Conservation (phyloP, 257 asterid species). For the Lycium barbarum region DNA sequence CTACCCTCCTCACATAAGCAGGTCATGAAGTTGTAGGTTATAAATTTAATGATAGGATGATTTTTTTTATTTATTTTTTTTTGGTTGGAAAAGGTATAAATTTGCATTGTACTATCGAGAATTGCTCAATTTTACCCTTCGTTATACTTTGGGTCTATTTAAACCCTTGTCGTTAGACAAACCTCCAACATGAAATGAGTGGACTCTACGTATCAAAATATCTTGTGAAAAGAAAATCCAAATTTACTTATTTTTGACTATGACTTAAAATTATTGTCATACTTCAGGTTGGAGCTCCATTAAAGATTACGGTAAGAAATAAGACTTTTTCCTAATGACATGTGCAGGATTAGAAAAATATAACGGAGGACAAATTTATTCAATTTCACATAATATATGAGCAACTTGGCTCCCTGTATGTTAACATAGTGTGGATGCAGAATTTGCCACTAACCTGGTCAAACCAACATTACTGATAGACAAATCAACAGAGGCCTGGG, state of each 20-base stretch:
- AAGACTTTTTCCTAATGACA: not conserved
- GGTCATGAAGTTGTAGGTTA: not conserved
- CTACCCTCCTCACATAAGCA: not conserved
- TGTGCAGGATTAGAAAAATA: not conserved
- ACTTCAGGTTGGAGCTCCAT: not conserved
- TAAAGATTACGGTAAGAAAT: not conserved
- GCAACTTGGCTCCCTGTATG: not conserved
- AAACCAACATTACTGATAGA: conserved; percentile 66
- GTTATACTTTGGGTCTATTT: not conserved
- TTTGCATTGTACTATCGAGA: not conserved
- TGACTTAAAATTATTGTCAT: too few species aligned
- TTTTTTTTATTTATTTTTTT: too few species aligned
- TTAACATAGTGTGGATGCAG: not conserved
- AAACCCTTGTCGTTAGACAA: not conserved
- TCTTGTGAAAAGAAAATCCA: not conserved
- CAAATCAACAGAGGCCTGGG: conserved; percentile 57
- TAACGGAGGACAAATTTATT: not conserved
- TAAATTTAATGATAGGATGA: not conserved
- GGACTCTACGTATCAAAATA: not conserved
- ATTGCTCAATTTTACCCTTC: not conserved
- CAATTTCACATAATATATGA: not conserved
- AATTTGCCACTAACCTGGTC: conserved; percentile 54
- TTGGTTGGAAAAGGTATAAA: not conserved
- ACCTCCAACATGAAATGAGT: not conserved
- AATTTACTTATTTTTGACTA: not conserved